Percentiles rank a stretch among this genome's conserved stretches.
Conservation (phyloP, 805 yeast species). For the Candida ficus region DNA sequence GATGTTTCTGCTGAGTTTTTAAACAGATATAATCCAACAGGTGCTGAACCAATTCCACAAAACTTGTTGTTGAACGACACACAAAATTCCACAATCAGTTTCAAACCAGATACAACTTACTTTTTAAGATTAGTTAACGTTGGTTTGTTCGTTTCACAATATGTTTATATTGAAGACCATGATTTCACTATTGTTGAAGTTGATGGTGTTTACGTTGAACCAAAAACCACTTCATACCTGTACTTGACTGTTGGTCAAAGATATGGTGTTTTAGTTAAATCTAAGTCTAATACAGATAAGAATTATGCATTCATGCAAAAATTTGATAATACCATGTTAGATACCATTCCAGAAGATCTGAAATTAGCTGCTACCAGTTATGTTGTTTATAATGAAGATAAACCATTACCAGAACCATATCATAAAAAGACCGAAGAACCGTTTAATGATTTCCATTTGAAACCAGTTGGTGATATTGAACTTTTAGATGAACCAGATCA, state of each 20-base stretch:
- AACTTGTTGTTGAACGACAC: conserved; percentile 62
- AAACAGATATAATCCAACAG: conserved; percentile 71
- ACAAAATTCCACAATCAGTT: conserved; percentile 47
- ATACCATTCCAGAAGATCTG: conserved; percentile 56
- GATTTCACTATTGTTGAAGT: conserved; percentile 67
- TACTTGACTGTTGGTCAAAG: conserved; percentile 81
- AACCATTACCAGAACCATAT: conserved; percentile 26
- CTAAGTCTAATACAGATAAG: conserved; percentile 39
- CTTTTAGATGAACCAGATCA: conserved; percentile 58
- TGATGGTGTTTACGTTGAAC: conserved; percentile 61
- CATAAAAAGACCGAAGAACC: conserved; percentile 12
- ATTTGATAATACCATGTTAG: conserved; percentile 65
- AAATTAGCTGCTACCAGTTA: conserved; percentile 49
- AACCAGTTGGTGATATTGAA: conserved; percentile 38
- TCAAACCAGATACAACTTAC: conserved; percentile 58
- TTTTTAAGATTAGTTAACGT: conserved; percentile 58
- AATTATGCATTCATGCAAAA: conserved; percentile 60
- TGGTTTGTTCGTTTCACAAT: conserved; percentile 74
- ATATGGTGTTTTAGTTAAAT: conserved; percentile 59
- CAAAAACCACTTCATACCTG: conserved; percentile 47
- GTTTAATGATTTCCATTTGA: conserved; percentile 33
- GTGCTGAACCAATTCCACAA: conserved; percentile 79
- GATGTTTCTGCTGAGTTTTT: conserved; percentile 44
- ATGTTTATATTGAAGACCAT: conserved; percentile 63
- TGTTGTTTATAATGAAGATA: conserved; percentile 41